phyloP scores from a whole-genome alignment of 2,329 filamentous ascomycete genomes.

The Cylindrodendrum hubeiense region DNA sequence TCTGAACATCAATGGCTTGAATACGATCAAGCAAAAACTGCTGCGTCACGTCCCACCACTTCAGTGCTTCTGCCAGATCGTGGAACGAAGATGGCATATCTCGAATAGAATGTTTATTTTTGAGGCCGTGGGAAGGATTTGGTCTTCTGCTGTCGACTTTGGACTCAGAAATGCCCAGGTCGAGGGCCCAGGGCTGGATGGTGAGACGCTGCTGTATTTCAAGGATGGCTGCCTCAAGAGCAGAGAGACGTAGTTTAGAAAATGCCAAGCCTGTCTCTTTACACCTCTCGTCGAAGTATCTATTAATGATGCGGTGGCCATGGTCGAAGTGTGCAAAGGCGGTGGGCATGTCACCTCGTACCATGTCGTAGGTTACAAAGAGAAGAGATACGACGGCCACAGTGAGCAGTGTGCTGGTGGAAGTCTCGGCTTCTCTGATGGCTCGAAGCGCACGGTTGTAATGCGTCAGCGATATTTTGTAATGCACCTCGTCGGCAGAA shows the following conservation, averaged over 20 bases:
- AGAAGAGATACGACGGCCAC: conserved; percentile 38
- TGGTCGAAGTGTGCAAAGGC: conserved; percentile 37
- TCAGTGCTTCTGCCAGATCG: conserved; percentile 30
- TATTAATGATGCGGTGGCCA: conserved; percentile 31
- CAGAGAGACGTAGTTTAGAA: conserved; percentile 23
- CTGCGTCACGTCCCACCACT: conserved; percentile 37
- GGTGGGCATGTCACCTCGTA: conserved; percentile 33
- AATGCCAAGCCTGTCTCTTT: conserved; percentile 28
- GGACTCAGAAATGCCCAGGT: conserved; percentile 23
- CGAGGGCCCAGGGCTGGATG: conserved; percentile 37
- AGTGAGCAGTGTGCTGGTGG: conserved; percentile 18
- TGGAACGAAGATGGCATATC: conserved; percentile 34
- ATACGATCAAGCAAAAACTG: conserved; percentile 27
- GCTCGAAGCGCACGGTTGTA: conserved; percentile 36
- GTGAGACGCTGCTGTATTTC: conserved; percentile 39
- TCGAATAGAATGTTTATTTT: conserved; percentile 23
- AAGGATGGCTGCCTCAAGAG: conserved; percentile 31
- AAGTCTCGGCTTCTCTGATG: conserved; percentile 12
- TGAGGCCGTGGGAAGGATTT: conserved; percentile 9
- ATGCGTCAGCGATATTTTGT: conserved; percentile 29
- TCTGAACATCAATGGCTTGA: background rate
- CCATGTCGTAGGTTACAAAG: conserved; percentile 38
- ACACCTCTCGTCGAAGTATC: conserved; percentile 32
- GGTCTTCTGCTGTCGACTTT: conserved; percentile 6
- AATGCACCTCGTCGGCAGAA: conserved; percentile 22